These are phyloP conservation scores for Amanita rubescens DNA, from an alignment of 768 basidiomycete genomes.

Conservation along the genomic window DNA sequence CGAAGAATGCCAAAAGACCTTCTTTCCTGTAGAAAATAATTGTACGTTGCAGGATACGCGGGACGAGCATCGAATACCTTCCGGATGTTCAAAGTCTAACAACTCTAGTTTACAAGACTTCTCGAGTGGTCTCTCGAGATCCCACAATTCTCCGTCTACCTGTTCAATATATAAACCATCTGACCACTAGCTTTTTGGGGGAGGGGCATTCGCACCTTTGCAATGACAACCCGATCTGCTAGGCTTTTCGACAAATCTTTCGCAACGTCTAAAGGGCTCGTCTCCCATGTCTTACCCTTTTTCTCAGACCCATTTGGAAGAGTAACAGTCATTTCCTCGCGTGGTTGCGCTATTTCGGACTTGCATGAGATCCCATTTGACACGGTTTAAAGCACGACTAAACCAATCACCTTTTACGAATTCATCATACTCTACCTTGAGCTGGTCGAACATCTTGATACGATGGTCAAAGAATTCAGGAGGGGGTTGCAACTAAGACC, in stretches of 20 bases:
- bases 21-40: slow-evolving; percentile 57
- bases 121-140: slow-evolving; percentile 93
- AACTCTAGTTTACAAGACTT: slow-evolving; percentile 71
- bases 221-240: slow-evolving; percentile 85
- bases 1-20: slow-evolving; percentile 99
- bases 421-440: slow-evolving; percentile 79
- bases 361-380: slow-evolving; percentile 4
- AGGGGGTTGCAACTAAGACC: slow-evolving; percentile 60
- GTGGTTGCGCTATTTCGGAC: slow-evolving; percentile 54
- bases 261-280: slow-evolving; percentile 86
- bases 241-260: slow-evolving; percentile 82
- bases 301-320: slow-evolving; percentile 82
- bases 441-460: slow-evolving; percentile 80
- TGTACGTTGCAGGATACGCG: no score
- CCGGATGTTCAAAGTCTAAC: slow-evolving; percentile 87
- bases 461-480: slow-evolving; percentile 88
- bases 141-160: slow-evolving; percentile 89
- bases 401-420: slow-evolving; percentile 57
- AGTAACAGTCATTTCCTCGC: slow-evolving; percentile 77
- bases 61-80: slow-evolving; percentile 41
- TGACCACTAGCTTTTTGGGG: neutral
- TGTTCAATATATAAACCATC: slow-evolving; percentile 18
- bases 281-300: slow-evolving; percentile 89
- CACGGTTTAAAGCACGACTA: neutral
- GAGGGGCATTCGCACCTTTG: slow-evolving; percentile 62